Conservation (phyloP, 106 monocot genomes). For the Acorus calamus region DNA sequence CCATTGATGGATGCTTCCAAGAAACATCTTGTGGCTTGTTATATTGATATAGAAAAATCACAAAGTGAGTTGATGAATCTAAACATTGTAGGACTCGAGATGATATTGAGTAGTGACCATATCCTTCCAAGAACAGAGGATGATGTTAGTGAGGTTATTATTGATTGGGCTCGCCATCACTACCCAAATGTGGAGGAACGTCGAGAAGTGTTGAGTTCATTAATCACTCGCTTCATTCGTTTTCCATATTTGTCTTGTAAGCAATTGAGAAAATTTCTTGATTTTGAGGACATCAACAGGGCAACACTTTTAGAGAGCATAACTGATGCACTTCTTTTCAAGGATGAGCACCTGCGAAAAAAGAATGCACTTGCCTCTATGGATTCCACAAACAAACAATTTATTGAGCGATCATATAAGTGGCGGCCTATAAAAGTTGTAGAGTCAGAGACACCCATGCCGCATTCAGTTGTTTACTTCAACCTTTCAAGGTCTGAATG, state of each 20-base stretch:
- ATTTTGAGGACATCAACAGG: slow-evolving; percentile 12
- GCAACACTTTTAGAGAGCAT: slow-evolving; percentile 11
- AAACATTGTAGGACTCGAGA: slow-evolving; percentile 20
- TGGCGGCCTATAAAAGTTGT: too few species aligned
- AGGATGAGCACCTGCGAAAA: slow-evolving; percentile 10
- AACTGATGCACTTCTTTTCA: slow-evolving; percentile 22
- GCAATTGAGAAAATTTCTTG: slow-evolving; percentile 13
- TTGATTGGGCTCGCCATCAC: slow-evolving; percentile 18
- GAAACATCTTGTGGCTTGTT: slow-evolving; percentile 16
- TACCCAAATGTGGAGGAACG: slow-evolving; percentile 17
- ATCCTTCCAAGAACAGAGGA: slow-evolving; percentile 22
- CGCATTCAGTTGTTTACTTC: too few species aligned
- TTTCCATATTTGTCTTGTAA: slow-evolving; percentile 23
- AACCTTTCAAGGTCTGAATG: too few species aligned
- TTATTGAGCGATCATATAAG: slow-evolving; percentile 12
- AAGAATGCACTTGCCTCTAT: slow-evolving; percentile 10
- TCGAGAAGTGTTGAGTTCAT: slow-evolving; percentile 9
- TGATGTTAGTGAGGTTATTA: slow-evolving; percentile 13
- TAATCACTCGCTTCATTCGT: slow-evolving; percentile 8
- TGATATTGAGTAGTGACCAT: slow-evolving; percentile 14
- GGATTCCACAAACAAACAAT: background rate
- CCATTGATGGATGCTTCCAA: slow-evolving; percentile 23
- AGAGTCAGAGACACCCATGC: too few species aligned
- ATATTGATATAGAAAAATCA: slow-evolving; percentile 24
- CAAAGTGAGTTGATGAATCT: slow-evolving; percentile 17